Base-by-base conservation (phyloP, 1,284 basidiomycete species). In the Cryptococcus jaspeensis region DNA sequence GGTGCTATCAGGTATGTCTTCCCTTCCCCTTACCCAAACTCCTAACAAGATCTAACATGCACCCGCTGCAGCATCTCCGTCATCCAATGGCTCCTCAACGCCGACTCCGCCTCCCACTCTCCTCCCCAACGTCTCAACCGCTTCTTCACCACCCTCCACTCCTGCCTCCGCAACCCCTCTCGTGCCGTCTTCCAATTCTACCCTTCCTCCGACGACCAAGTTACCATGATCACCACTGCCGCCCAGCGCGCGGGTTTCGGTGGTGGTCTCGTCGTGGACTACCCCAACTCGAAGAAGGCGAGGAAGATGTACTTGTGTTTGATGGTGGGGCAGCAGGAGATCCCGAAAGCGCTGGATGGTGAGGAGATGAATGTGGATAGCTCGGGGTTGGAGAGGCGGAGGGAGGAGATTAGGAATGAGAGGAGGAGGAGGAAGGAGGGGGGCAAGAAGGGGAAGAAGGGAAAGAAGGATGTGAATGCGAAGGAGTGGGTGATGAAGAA, bases 31-130 rank as follows among this genome's bases (percentile, higher is more conserved):
- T 22, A n/a, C 40, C 40, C 5, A 41, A n/a, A 13, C n/a, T 13
- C 5, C 40, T 13, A 5, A 41, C 40, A 5, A 5, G 40, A 41
- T 4, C 28, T 32, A 16, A 50, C 12, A 39, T 22, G 4, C 6
- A 28, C 44, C 42, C 18, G 20, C 16, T 50, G 15, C 66, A 96
- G 93, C 71, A 91, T 99, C 72, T 99, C 96, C 20, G 96, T 98
- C 23, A 82, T 99, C 2, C 96, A 99, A 80, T 99, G 96, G 96
- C 83, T 99, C 0, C 84, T 98, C 60, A 99, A 99, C 75, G 95
- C 96, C 40, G 96, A 99, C 76, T 89, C 92, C 28, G 87, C 90
- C 3, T 86, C 91, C 61, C 90, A 92, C 56, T 95, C 93, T 2
- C 96, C 96, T 0, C 89, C 93, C 0, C 89, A 92, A 68, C 89